Percentiles rank a stretch among this genome's conserved stretches.
phyloP scores from a whole-genome alignment of 257 asterid species.

The Thymus mandschuricus region DNA sequence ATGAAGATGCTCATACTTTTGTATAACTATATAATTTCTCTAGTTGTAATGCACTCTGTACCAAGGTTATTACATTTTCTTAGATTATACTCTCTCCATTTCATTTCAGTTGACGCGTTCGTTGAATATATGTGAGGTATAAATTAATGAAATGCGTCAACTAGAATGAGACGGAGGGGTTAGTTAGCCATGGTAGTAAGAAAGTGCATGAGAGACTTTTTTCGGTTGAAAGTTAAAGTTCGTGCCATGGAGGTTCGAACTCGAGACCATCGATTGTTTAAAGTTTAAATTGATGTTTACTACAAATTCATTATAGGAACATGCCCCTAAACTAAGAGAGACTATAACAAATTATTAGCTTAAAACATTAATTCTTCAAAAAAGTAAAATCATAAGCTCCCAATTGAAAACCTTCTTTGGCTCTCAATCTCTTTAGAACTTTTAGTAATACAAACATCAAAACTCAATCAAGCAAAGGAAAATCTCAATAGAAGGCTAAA shows the following conservation, averaged over 20 bases:
- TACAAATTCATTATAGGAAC: not conserved
- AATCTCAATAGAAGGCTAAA: slow-evolving; percentile 38
- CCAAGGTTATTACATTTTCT: slow-evolving; percentile 3
- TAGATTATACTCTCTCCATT: not conserved
- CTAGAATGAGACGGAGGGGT: too few species aligned
- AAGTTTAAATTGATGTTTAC: not conserved
- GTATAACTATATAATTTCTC: slow-evolving; percentile 10
- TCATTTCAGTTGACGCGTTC: too few species aligned
- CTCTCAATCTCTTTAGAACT: slow-evolving; percentile 23
- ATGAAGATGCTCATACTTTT: slow-evolving; percentile 6
- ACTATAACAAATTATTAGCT: slow-evolving; percentile 1
- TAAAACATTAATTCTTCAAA: not conserved
- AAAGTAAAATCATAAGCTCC: slow-evolving; percentile 21
- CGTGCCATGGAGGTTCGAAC: too few species aligned
- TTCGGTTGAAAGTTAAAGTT: not conserved
- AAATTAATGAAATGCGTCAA: too few species aligned
- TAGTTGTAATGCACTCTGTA: slow-evolving; percentile 10
- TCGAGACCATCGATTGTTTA: too few species aligned
- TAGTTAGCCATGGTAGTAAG: not conserved
- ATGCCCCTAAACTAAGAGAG: slow-evolving; percentile 17
- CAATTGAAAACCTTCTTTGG: slow-evolving; percentile 50
- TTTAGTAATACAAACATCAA: slow-evolving; percentile 9
- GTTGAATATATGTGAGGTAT: too few species aligned
- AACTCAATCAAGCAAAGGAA: not conserved
- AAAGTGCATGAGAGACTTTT: not conserved